Evolutionary conservation across 495 filamentous ascomycete species (phyloP), one percentile per base, ranked within the genome.

Genomic region (Podospora anserina): DNA sequence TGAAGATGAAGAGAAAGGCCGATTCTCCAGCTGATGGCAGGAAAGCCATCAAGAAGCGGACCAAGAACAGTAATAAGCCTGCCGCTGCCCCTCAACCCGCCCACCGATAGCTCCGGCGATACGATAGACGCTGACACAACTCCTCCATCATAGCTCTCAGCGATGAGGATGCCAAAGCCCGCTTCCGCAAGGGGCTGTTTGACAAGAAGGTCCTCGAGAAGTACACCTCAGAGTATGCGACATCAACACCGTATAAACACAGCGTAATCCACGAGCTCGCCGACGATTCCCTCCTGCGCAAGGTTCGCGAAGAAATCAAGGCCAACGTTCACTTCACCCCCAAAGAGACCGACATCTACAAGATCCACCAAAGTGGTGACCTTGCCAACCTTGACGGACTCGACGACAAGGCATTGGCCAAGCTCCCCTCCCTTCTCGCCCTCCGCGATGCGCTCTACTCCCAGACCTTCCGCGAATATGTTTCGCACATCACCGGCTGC

Each of bases 341-440:
- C 70, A 99, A 99, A 81, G 95, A 99, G 77, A 99, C 95, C 67
- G 96, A 99, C 79, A 98, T 99, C 80, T 99, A 99, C 84, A 97
- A 95, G 79, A 97, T 98, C 77, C 94, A 97, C 84, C 95, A 98
- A 80, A 97, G 94, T 32, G 95, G 95, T 65, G 95, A 99, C 76
- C 85, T 99, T 19, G 96, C 95, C 9, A 99, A 99, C 77, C 88
- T 99, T 57, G 93, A 97, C 79, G 95, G 95, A 4, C 84, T 99
- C 6, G 91, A 96, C 64, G 88, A 92, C 74, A 86, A 90, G 0
- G 91, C 93, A 34, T 83, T 97, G 58, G 86, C 88, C 39, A 90
- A 90, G 65, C 83, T 99, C 49, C 95, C 95, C 0, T 93, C 91
- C 11, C 83, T 99, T 2, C 86, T 97, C 65, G 87, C 87, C 70